Evolutionary conservation across 768 basidiomycete species (phyloP).

Genomic region (Amanita jacksonii): DNA sequence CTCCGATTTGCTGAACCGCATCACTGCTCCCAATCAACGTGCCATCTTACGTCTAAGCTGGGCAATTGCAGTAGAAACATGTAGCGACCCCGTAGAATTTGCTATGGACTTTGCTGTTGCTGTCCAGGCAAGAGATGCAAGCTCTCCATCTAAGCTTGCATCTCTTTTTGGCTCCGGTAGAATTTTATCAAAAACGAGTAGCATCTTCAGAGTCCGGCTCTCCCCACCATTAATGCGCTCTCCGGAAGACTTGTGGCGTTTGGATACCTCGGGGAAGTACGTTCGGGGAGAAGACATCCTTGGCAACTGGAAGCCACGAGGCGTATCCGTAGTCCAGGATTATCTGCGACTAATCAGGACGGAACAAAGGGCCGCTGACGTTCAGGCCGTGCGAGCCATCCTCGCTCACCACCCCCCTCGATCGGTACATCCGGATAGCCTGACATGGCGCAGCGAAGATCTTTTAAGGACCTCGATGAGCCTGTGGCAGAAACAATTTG

Average conservation of each 20-base stretch:
- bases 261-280: slow-evolving; percentile 93
- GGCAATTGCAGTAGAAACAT: slow-evolving; percentile 74
- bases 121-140: slow-evolving; percentile 78
- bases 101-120: slow-evolving; percentile 78
- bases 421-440: slow-evolving; percentile 39
- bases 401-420: slow-evolving; percentile 46
- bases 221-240: slow-evolving; percentile 81
- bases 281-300: slow-evolving; percentile 87
- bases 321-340: slow-evolving; percentile 84
- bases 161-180: slow-evolving; percentile 72
- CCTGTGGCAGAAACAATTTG: slow-evolving; percentile 81
- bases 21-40: slow-evolving; percentile 70
- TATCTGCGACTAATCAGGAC: slow-evolving; percentile 62
- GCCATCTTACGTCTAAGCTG: slow-evolving; percentile 72
- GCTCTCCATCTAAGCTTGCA: slow-evolving; percentile 69
- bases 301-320: slow-evolving; percentile 78
- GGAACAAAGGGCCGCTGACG: slow-evolving; percentile 75
- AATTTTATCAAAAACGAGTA: slow-evolving; percentile 67
- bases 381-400: slow-evolving; percentile 80
- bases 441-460: slow-evolving; percentile 58
- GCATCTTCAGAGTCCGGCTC: slow-evolving; percentile 76
- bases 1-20: slow-evolving; percentile 75
- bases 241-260: slow-evolving; percentile 83
- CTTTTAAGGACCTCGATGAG: slow-evolving; percentile 57
- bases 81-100: slow-evolving; percentile 82